Conservation (phyloP, 2,329 filamentous ascomycete species). For the Botrytis cinerea region DNA sequence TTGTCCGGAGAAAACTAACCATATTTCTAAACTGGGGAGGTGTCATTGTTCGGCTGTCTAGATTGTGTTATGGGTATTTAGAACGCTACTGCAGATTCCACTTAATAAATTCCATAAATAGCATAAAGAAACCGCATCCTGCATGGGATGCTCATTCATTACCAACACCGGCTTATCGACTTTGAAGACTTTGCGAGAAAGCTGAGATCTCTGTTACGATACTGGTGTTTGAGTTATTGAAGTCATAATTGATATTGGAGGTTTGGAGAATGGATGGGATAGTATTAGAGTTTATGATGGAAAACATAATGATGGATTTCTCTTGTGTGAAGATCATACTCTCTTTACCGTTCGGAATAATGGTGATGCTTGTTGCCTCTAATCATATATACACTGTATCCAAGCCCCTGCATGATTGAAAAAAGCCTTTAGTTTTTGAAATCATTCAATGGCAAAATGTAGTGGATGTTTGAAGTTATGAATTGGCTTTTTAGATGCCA, state of each 20-base stretch:
- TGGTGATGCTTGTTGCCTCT: not conserved
- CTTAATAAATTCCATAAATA: fast-evolving
- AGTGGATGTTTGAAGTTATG: not conserved
- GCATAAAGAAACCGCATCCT: fast-evolving
- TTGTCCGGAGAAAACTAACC: fast-evolving
- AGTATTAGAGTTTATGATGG: not conserved
- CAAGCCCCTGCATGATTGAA: not conserved
- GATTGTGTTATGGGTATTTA: not conserved
- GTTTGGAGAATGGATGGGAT: not conserved
- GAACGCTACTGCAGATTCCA: not conserved
- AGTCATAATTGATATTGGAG: not conserved
- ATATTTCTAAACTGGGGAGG: not conserved
- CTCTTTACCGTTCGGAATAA: fast-evolving
- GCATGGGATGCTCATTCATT: fast-evolving
- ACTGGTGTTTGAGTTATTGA: fast-evolving
- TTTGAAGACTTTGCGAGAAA: not conserved
- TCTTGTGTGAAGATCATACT: not conserved
- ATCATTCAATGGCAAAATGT: not conserved
- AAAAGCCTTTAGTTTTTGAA: not conserved
- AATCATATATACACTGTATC: not conserved
- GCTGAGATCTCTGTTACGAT: not conserved
- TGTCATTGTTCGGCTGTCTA: not conserved
- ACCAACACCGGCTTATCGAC: fast-evolving
- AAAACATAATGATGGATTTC: not conserved
- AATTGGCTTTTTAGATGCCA: not conserved